Base-by-base conservation (phyloP, 306 rosid genomes). In the Alnus rubra region DNA sequence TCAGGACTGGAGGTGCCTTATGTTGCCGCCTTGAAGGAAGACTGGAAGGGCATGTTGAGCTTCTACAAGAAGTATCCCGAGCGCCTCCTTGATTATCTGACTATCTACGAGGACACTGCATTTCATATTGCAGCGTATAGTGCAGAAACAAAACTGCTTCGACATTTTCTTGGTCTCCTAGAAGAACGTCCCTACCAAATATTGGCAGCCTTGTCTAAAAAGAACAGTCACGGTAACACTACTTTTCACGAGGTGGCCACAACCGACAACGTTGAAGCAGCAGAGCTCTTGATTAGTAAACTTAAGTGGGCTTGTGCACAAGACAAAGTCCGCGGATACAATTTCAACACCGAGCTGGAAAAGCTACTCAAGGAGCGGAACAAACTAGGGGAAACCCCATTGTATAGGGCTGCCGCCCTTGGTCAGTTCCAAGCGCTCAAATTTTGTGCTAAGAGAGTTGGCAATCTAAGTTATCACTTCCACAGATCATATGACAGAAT, bases 101-200 rank as follows among this genome's bases (percentile, higher is more conserved):
- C 73, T 1, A 15, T 64, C 33, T 54, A 69, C 2, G 16, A 31
- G 15, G 73, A 63, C 63, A 76, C 48, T 5, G 73, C 79, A 1
- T 53, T 76, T 37, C 73, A 76, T 65, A 62, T 76, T 23, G 79
- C 73, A 11, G 52, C 70, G 8, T 65, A 49, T 50, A 76, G 73
- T 19, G 73, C 1, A 65, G 7, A 0, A 14, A 65, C 37, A 23
- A 18, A 71, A 18, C 64, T 58, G 14, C 80, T 65, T 8, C 31
- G 35, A 11, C 7, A 35, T 31, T 33, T 76, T 9, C 39, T 9
- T 65, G 4, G n/a, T 4, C 54, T 76, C 10, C 3, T 15, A 5
- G 4, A 4, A 4, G 11, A 33, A 47, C n/a, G n/a, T n/a, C 51
- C 12, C 51, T 47, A 1, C 51, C 1, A 10, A 10, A 47, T 47